phyloP scores from a whole-genome alignment of 345 rosid species.

The Draba incana region DNA sequence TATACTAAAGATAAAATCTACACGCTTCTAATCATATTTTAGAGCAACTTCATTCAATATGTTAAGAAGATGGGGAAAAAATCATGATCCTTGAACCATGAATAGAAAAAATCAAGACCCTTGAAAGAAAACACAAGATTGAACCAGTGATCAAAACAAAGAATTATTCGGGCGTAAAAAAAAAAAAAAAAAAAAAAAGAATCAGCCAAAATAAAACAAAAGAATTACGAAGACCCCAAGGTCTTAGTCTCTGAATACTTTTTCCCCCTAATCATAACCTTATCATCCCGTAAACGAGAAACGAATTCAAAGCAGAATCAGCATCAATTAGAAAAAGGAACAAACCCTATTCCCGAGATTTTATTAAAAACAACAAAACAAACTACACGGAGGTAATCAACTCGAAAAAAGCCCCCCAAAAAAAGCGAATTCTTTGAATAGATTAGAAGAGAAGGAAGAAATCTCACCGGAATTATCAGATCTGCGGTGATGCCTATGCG shows the following conservation, averaged over 20 bases:
- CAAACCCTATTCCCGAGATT: conserved; percentile 25
- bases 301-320: conserved; percentile 23
- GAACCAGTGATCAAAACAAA: conserved; percentile 18
- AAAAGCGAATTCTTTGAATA: neutral
- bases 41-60: neutral
- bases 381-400: no score
- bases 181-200: neutral
- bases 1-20: neutral
- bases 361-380: neutral
- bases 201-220: conserved; percentile 14
- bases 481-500: conserved; percentile 35
- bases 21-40: neutral
- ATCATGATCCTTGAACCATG: neutral
- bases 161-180: neutral
- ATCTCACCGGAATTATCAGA: conserved; percentile 28
- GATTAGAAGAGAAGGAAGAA: neutral
- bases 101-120: neutral
- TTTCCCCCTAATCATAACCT: neutral
- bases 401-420: neutral
- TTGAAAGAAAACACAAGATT: conserved; percentile 14
- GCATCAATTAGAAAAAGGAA: neutral
- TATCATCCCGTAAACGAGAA: neutral
- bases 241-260: neutral
- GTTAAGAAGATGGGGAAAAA: neutral
- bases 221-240: neutral